phyloP scores from a whole-genome alignment of 768 basidiomycete species.

The Rhizopogon vesiculosus region DNA sequence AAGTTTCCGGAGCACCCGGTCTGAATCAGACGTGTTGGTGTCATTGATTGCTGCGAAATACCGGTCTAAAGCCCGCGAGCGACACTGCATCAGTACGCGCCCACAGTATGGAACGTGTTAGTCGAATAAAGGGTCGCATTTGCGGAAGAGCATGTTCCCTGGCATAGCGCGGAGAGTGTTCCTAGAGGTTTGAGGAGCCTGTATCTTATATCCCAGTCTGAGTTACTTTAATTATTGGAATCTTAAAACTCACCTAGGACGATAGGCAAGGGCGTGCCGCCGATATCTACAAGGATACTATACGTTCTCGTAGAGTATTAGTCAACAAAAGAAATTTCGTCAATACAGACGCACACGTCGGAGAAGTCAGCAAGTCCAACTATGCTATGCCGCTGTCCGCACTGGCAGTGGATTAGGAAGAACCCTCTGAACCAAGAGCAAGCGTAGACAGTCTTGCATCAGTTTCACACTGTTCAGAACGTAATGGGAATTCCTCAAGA shows the following conservation, averaged over 20 bases:
- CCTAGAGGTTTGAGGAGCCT: constrained; percentile 57
- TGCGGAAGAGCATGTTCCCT: constrained; percentile 31
- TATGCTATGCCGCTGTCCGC: constrained; percentile 25
- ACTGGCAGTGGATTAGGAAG: constrained; percentile 5
- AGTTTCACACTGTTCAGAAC: background rate
- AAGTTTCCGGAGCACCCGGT: no score
- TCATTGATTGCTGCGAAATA: no score
- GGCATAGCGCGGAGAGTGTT: constrained; percentile 53
- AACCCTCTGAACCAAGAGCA: constrained; percentile 16
- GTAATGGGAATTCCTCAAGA: background rate
- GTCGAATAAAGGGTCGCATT: constrained; percentile 46
- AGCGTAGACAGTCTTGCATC: constrained; percentile 16
- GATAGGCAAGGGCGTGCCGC: constrained; percentile 46
- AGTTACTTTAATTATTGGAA: background rate
- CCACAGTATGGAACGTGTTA: constrained; percentile 46
- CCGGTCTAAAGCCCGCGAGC: no score
- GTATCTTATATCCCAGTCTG: constrained; percentile 46
- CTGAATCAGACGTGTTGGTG: no score
- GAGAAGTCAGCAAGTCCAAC: constrained; percentile 57
- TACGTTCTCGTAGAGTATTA: constrained; percentile 44
- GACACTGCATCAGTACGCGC: no score
- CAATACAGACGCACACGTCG: constrained; percentile 48
- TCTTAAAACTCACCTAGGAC: constrained; percentile 44
- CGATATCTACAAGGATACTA: constrained; percentile 54
- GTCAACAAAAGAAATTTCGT: background rate